Evolutionary conservation across 768 basidiomycete species (phyloP).

Genomic region (Pilatotrama ljubarskyi): DNA sequence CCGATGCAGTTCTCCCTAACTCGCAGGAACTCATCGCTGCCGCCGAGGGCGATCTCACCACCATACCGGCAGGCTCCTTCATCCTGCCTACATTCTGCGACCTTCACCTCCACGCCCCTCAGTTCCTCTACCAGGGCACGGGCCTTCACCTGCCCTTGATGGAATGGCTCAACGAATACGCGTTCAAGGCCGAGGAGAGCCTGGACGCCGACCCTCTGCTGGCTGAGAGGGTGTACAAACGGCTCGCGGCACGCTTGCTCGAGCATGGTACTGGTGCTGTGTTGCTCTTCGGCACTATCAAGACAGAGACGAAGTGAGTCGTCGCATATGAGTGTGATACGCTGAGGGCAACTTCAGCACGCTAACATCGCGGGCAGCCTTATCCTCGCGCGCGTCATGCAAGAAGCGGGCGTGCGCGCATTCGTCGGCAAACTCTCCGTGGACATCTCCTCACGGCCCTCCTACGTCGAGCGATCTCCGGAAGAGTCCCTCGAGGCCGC

Average conservation of each 20-base stretch:
- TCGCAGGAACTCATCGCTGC: conserved; percentile 37
- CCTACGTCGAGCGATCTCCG: conserved; percentile 67
- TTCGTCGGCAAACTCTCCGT: conserved; percentile 92
- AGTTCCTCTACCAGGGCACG: conserved; percentile 85
- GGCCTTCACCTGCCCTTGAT: conserved; percentile 83
- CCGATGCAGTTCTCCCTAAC: conserved; percentile 35
- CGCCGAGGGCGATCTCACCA: conserved; percentile 21
- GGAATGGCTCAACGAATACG: conserved; percentile 82
- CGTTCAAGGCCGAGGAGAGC: conserved; percentile 77
- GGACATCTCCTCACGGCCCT: conserved; percentile 73
- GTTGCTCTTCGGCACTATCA: conserved; percentile 82
- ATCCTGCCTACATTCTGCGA: conserved; percentile 81
- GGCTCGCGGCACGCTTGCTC: conserved; percentile 64
- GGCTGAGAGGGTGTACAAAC: conserved; percentile 65
- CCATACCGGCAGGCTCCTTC: conserved; percentile 57
- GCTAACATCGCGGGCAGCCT: no score
- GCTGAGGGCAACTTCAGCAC: no score
- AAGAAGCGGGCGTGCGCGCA: conserved; percentile 66
- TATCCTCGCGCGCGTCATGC: conserved; percentile 77
- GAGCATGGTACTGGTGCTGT: conserved; percentile 79
- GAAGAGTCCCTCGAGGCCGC: conserved; percentile 52
- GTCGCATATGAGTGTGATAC: no score
- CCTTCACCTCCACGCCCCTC: conserved; percentile 85
- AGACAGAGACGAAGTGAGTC: conserved; percentile 75
- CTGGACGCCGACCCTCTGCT: conserved; percentile 63